Evolutionary conservation across 192 early-diverging fungal species (phyloP), one percentile per base, ranked within the genome.

Genomic region (Coemansia sp.): DNA sequence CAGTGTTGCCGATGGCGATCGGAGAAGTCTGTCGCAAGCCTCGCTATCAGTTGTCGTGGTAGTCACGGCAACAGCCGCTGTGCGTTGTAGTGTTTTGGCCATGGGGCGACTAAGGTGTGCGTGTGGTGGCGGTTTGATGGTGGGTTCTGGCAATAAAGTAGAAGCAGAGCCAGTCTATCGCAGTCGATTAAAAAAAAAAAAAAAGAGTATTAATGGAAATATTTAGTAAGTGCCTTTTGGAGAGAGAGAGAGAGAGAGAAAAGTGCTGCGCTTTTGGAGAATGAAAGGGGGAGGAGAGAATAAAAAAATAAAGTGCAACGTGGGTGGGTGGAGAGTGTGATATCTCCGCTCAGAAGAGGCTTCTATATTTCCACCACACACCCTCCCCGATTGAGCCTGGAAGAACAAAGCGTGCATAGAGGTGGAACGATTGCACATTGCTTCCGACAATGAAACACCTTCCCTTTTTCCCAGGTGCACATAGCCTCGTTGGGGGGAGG

Each of bases 21-120:
- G 31, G 42, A 46, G 67, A 19, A 51, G 19, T 17, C 37, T 59
- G 33, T 59, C 21, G 29, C 54, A 14, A 27, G 19, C 9, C 17
- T 54, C 51, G 29, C 10, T 10, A 21, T 34, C 59, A 17, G 61
- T 6, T 42, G 14, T 44, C 40, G 14, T 17, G 3, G 21, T 13
- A 8, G 61, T n/a, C 1, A n/a, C 17, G 10, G 37, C 36, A 21
- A 37, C 33, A 42, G 36, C 31, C 11, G 59, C 14, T 24, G 62
- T n/a, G 50, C 56, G 68, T 48, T 70, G 68, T 8, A 64, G 48
- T 62, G 63, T 70, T 39, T 70, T 48, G 34, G 68, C 53, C 61
- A 70, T 64, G 16, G 44, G 60, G 31, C 60, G 67, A 21, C 24
- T 8, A 8, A 21, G 61, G 39, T 54, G 27, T 54, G 51, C 51